Conservation (phyloP, 2,329 filamentous ascomycete genomes). For the Eutypella sp. region DNA sequence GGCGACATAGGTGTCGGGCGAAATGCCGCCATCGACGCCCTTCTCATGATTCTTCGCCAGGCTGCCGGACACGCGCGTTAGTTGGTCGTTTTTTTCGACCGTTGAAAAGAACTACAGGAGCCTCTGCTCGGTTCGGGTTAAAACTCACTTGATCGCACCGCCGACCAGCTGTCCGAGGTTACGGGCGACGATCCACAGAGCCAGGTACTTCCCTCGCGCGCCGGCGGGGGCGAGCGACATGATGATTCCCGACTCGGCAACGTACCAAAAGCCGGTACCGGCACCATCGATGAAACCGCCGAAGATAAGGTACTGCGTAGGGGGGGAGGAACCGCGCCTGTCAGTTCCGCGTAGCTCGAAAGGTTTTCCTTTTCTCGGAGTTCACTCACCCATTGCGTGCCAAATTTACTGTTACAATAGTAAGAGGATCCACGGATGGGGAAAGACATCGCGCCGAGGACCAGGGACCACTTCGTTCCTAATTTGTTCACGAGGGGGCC, state of each 20-base stretch:
- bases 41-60: slow-evolving; percentile 33
- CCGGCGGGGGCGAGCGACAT: slow-evolving; percentile 42
- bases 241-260: slow-evolving; percentile 42
- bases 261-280: slow-evolving; percentile 43
- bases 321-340: slow-evolving; percentile 1
- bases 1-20: slow-evolving; percentile 40
- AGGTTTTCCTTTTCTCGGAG: no score
- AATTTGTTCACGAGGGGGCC: slow-evolving; percentile 42
- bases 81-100: no score
- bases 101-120: no score
- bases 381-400: slow-evolving; percentile 41
- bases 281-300: slow-evolving; percentile 32
- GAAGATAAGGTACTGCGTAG: slow-evolving; percentile 33
- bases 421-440: slow-evolving; percentile 42
- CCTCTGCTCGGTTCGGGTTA: no score
- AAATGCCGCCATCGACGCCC: slow-evolving; percentile 32
- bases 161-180: slow-evolving; percentile 43
- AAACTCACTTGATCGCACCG: slow-evolving; percentile 39
- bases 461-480: slow-evolving; percentile 41
- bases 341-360: no score
- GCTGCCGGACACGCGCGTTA: slow-evolving; percentile 7
- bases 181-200: slow-evolving; percentile 42
- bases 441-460: slow-evolving; percentile 36
- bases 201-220: slow-evolving; percentile 42
- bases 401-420: slow-evolving; percentile 44